Base-by-base conservation (phyloP, 805 yeast species). In the Wickerhamomyces xylosicus region DNA sequence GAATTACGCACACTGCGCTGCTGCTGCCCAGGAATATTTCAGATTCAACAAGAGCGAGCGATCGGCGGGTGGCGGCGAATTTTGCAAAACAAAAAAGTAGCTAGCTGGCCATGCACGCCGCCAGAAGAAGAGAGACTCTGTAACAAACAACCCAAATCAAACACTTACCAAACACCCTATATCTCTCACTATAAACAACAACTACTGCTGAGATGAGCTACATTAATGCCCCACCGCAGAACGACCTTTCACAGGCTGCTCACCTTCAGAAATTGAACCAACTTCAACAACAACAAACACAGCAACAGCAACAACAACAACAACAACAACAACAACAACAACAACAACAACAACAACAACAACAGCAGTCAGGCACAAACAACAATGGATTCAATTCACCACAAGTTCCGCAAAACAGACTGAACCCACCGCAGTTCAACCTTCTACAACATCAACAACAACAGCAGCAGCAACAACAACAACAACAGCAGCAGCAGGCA, bases 271-370 rank as follows among this genome's bases (percentile, higher is more conserved):
- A 46, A 36, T 42, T 46, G 28, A 42, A 27, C 13, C 50, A 47
- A 38, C 42, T 47, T 16, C 50, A 44, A 33, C 46, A 44, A 19
- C 43, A 46, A 20, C 52, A 43, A 20, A 42, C 46, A 18, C 53
- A 51, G 35, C 38, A 42, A 33, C 31, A 37, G 32, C 43, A 32
- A 31, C 43, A 34, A 25, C 34, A 22, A 21, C 34, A 44, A 14
- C 55, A 47, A 19, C 47, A 45, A 13, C 41, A 47, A 11, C 52
- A 50, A 33, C 54, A 52, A 10, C 57, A 53, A 22, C 28, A 40
- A 41, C 54, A 39, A 56, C 52, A 43, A 54, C 58, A 22, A 13
- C 53, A 56, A 21, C 56, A 52, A 33, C 28, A 50, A 25, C 50
- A 48, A 28, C 40, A 37, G 37, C 40, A 29, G 36, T n/a, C n/a